Evolutionary conservation across 2,329 filamentous ascomycete genomes (phyloP), one percentile per base, ranked within the genome.

Genomic region (Escovopsis weberi): DNA sequence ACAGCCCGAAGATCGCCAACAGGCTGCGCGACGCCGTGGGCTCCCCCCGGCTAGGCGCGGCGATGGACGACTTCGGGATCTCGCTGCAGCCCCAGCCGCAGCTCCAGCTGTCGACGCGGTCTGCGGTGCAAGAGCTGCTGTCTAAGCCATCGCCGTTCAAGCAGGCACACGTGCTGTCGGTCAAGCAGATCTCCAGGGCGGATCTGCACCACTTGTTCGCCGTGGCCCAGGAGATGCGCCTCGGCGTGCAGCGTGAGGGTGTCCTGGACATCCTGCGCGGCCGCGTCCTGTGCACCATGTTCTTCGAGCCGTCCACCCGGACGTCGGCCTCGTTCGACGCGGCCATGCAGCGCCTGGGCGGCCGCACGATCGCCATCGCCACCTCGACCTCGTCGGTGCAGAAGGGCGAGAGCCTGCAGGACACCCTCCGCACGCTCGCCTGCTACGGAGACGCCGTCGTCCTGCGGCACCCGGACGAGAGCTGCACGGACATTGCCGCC

Each of bases 311-410:
- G 2, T 96, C 89, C 1, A 98, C 91, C 3, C 78, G 91, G 43
- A 98, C 91, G 5, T 95, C 89, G 11, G 79, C 85, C 33, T 98
- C 91, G 4, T 98, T 98, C 55, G 91, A 98, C 58, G 85, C 89
- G 44, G 91, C 91, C 36, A 98, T 98, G 91, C 93, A 98, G 70
- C 83, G 93, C 41, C 80, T 98, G 5, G 91, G 91, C 52, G 91
- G 91, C 39, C 77, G 86, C 39, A 89, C 83, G 3, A 74, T 98
- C 42, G 72, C 80, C 41, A 80, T 96, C 56, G 72, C 86, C 35
- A 93, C 89, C 3, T 75, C 80, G 6, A 78, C 85, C 52, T 95
- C 89, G 2, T 94, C 85, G 12, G 88, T 88, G 4, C 76, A 88
- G 63, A 98, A 98, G 74, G 91, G 91, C 36, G 91, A 98, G 68